Conservation (phyloP, 495 filamentous ascomycete genomes). For the Neurospora sp. region DNA sequence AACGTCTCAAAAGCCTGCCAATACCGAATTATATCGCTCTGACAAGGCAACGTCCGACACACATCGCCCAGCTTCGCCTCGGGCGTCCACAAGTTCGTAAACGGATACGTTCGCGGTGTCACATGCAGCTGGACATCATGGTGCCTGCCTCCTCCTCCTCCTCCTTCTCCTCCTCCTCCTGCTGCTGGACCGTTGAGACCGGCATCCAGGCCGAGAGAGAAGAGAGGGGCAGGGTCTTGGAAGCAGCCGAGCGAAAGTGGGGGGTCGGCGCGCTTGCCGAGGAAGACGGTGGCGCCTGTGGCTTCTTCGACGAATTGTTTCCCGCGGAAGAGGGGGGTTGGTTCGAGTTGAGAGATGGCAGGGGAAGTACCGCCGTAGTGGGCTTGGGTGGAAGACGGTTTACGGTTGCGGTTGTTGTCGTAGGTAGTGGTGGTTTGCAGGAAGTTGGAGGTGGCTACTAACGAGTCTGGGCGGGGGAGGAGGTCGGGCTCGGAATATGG, state of each 20-base stretch:
- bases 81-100: neutral
- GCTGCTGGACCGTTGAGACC: neutral
- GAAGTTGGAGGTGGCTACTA: neutral
- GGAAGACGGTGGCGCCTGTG: neutral
- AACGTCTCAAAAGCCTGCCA: constrained; percentile 2
- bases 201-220: neutral
- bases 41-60: neutral
- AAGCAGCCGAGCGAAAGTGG: neutral
- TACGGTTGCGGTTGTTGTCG: neutral
- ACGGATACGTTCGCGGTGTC: neutral
- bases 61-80: neutral
- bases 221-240: neutral
- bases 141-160: neutral
- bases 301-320: neutral
- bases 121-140: neutral
- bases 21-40: neutral
- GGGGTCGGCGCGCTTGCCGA: neutral
- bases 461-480: neutral
- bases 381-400: neutral
- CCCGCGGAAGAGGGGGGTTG: neutral
- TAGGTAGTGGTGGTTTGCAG: neutral
- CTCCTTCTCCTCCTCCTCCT: neutral
- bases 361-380: neutral
- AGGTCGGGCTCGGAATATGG: neutral
- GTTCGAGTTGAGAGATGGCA: neutral